Evolutionary conservation across 2,329 filamentous ascomycete genomes (phyloP), one percentile per base, ranked within the genome.

Genomic region (Phaeosphaeriaceae sp.): DNA sequence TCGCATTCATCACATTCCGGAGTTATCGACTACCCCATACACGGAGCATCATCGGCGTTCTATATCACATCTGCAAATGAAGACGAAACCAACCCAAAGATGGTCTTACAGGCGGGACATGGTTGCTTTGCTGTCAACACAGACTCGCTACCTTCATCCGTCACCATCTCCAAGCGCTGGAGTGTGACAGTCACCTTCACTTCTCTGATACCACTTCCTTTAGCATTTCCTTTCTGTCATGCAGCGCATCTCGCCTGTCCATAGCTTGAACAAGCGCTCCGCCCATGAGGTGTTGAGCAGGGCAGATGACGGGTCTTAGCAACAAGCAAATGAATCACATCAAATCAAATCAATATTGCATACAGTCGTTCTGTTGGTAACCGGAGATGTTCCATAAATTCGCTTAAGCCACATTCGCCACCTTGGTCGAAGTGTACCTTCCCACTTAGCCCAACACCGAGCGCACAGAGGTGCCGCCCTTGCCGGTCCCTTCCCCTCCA

Each of bases 131-230:
- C 15, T 40, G 17, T 40, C 58, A 43, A 60, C 49, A 65, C 58
- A 26, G 52, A 54, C 30, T 55, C 57, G 54, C 53, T 65, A 58
- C 58, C 57, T 62, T 66, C 56, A 63, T 55, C 65, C 58, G 51
- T 64, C 65, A 69, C 66, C 63, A 68, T 66, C 70, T 66, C 74
- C 74, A 76, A 76, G 73, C 70, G 73, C 73, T 77, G 71, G 74
- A 73, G 66, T 68, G 63, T 69, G 70, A 49, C 49, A 48, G 63
- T 58, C 59, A 68, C 61, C 72, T 58, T 74, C 72, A 67, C 59
- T 75, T 65, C 60, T 55, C 55, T 59, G 58, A 69, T 66, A 68
- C 61, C 62, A 60, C 56, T 49, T 35, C 44, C 55, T 40, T 52
- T 49, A 11, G 42, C 54, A 24, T 61, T 59, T 58, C 28, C 43